Conservation (phyloP, 805 yeast genomes). For the Clavispora vitiphila region DNA sequence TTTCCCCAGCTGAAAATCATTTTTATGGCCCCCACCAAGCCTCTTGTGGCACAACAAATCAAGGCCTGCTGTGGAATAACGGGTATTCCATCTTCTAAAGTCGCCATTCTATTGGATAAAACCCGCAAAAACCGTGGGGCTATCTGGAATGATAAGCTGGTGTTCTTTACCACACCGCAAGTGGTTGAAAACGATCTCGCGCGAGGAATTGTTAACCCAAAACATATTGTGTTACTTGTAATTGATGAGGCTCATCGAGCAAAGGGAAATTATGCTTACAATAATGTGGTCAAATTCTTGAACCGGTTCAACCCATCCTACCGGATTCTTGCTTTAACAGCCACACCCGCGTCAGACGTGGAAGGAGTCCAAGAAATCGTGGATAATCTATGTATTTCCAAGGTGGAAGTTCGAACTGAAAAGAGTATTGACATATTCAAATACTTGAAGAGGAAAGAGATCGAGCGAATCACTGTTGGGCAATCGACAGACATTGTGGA, state of each 20-base stretch:
- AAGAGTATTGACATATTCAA: constrained; percentile 71
- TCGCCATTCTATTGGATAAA: constrained; percentile 73
- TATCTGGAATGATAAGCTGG: constrained; percentile 73
- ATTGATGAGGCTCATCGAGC: constrained; percentile 97
- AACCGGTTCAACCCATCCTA: constrained; percentile 60
- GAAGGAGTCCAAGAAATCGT: constrained; percentile 87
- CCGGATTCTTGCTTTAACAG: constrained; percentile 82
- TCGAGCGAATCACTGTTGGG: constrained; percentile 55
- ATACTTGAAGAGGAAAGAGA: constrained; percentile 66
- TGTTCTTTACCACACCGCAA: constrained; percentile 94
- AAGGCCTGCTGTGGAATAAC: constrained; percentile 86
- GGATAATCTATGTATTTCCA: constrained; percentile 64
- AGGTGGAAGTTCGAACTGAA: constrained; percentile 83
- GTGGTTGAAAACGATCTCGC: constrained; percentile 87
- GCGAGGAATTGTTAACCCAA: constrained; percentile 72
- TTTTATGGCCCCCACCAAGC: constrained; percentile 96
- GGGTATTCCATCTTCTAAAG: constrained; percentile 71
- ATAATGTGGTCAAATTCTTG: constrained; percentile 65
- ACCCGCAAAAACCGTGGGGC: constrained; percentile 54
- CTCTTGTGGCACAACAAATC: constrained; percentile 93
- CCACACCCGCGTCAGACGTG: constrained; percentile 88
- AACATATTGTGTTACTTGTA: constrained; percentile 66
- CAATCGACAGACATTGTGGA: constrained; percentile 51
- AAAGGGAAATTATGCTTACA: constrained; percentile 84
- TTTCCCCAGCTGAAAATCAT: constrained; percentile 71